phyloP scores from a whole-genome alignment of 1,284 basidiomycete genomes.

The Ganoderma lucidum region DNA sequence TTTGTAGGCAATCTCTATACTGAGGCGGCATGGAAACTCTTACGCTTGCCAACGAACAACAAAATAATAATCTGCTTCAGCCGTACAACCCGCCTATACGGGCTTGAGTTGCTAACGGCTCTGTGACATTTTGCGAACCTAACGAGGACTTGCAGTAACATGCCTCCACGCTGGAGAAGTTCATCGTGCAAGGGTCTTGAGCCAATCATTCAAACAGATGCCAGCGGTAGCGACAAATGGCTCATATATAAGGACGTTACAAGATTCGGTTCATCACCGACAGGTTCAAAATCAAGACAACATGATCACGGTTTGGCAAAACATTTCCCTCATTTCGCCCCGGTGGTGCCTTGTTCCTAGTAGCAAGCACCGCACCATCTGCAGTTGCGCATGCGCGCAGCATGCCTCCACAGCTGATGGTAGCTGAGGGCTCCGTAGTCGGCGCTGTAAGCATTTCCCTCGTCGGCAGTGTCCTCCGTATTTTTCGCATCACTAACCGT shows the following conservation, averaged over 20 bases:
- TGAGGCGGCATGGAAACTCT: too few species aligned
- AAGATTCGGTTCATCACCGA: not conserved
- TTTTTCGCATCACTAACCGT: not conserved
- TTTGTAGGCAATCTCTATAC: too few species aligned
- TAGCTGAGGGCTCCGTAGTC: not conserved
- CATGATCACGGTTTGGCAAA: not conserved
- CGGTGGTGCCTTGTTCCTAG: not conserved
- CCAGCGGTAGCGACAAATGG: not conserved
- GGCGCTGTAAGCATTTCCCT: too few species aligned
- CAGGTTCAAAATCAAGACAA: not conserved
- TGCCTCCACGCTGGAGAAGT: too few species aligned
- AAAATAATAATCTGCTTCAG: too few species aligned
- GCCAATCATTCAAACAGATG: not conserved
- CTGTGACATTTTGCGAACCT: too few species aligned
- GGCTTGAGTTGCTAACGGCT: too few species aligned
- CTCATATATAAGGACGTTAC: not conserved
- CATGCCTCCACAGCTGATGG: not conserved
- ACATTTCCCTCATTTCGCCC: not conserved
- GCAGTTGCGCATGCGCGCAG: too few species aligned
- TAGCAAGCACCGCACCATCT: not conserved
- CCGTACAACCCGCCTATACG: too few species aligned
- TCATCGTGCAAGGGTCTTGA: not conserved
- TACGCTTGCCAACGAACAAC: too few species aligned
- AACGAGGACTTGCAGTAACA: too few species aligned
- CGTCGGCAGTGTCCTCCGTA: not conserved